Percentiles rank a stretch among this genome's conserved stretches.
phyloP scores from a whole-genome alignment of 108 stramenopile genomes.

The Skeletonema grethae region DNA sequence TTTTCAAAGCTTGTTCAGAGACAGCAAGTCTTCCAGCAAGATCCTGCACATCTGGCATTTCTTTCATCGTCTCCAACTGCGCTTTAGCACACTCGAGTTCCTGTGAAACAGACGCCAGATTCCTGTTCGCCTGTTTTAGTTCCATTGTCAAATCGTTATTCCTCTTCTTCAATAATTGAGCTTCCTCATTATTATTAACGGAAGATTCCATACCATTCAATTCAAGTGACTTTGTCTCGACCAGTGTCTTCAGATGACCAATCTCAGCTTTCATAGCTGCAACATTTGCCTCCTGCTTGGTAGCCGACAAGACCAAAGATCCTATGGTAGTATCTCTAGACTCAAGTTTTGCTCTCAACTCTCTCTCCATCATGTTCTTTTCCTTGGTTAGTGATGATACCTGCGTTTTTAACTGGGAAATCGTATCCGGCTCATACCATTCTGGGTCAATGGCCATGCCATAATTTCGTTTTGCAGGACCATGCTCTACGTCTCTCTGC shows the following conservation, averaged over 20 bases:
- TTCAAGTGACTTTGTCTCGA: constrained; percentile 37
- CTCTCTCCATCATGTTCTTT: constrained; percentile 37
- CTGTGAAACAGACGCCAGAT: constrained; percentile 18
- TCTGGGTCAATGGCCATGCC: constrained; percentile 41
- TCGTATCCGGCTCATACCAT: constrained; percentile 23
- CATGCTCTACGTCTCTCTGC: constrained; percentile 13
- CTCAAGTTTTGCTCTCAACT: constrained; percentile 46
- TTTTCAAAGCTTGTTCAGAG: constrained; percentile 30
- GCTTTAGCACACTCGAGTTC: constrained; percentile 34
- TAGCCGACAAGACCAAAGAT: constrained; percentile 66
- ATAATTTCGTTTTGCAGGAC: constrained; percentile 17
- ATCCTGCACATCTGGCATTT: constrained; percentile 40
- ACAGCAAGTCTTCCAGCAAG: constrained; percentile 40
- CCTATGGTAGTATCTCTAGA: constrained; percentile 81
- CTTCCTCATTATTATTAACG: constrained; percentile 45
- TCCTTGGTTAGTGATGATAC: constrained; percentile 28
- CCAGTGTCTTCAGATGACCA: constrained; percentile 31
- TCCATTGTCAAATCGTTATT: constrained; percentile 25
- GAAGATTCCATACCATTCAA: constrained; percentile 45
- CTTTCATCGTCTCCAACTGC: constrained; percentile 26
- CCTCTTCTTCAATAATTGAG: constrained; percentile 29
- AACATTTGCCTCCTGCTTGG: constrained; percentile 60
- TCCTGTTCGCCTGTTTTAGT: constrained; percentile 31
- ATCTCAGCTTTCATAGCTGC: constrained; percentile 50
- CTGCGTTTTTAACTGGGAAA: constrained; percentile 35